phyloP scores from a whole-genome alignment of 176 grass and related monocot species.

The Oryza meridionalis region DNA sequence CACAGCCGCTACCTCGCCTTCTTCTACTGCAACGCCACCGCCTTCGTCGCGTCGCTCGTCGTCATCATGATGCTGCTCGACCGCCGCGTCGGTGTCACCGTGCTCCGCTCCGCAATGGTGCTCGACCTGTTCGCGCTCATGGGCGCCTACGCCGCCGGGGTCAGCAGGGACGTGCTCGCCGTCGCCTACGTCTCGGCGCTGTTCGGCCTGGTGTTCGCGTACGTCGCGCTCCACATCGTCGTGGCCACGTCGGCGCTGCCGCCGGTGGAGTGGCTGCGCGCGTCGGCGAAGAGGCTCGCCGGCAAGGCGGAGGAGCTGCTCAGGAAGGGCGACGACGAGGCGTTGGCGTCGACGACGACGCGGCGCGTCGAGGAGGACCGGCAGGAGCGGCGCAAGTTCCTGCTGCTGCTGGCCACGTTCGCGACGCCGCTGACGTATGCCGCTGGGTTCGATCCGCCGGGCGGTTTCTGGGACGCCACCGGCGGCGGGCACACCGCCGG shows the following conservation, averaged over 20 bases:
- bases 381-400: slow-evolving; percentile 9
- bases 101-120: slow-evolving; percentile 3
- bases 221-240: neutral
- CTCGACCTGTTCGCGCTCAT: slow-evolving; percentile 13
- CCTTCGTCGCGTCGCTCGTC: slow-evolving; percentile 23
- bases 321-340: neutral
- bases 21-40: slow-evolving; percentile 21
- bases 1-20: neutral
- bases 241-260: neutral
- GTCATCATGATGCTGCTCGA: slow-evolving; percentile 19
- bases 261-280: neutral
- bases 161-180: neutral
- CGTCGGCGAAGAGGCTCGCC: neutral
- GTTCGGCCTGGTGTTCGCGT: neutral
- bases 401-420: slow-evolving; percentile 43
- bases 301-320: neutral
- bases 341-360: too few species aligned
- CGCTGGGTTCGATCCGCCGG: slow-evolving; percentile 38
- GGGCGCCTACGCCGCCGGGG: slow-evolving; percentile 4
- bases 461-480: slow-evolving; percentile 29
- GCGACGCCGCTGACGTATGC: slow-evolving; percentile 45
- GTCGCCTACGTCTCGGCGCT: neutral
- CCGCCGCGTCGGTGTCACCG: neutral
- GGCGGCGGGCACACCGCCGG: slow-evolving; percentile 23
- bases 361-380: neutral